Percentiles rank a stretch among this genome's conserved stretches.
Evolutionary conservation across 306 rosid genomes (phyloP).

Genomic region (Comarum palustre): DNA sequence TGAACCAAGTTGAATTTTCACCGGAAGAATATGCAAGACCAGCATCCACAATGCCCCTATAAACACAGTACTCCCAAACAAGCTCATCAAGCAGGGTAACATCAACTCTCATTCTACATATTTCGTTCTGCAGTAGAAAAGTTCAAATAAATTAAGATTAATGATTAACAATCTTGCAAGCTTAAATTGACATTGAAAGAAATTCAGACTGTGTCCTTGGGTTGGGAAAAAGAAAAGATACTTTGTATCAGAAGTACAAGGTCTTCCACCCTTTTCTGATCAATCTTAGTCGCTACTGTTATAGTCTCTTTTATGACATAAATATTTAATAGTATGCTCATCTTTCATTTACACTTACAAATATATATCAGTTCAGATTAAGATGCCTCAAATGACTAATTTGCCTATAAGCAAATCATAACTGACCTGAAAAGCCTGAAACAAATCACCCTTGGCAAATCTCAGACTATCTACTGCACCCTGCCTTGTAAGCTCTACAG

Average conservation of each 20-base stretch:
- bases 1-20: conserved; percentile 22
- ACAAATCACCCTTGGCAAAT: conserved; percentile 86
- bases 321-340: not conserved
- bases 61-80: conserved; percentile 92
- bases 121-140: conserved; percentile 71
- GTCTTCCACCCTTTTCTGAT: not conserved
- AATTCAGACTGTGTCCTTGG: not conserved
- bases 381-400: not conserved
- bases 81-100: conserved; percentile 86
- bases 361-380: not conserved
- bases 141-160: conserved; percentile 22
- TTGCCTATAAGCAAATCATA: conserved; percentile 16
- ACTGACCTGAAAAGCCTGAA: conserved; percentile 89
- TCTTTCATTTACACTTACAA: not conserved
- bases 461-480: conserved; percentile 98
- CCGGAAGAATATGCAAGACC: conserved; percentile 41
- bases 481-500: conserved; percentile 95
- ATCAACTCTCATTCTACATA: conserved; percentile 84
- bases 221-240: not conserved
- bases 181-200: not conserved
- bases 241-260: not conserved
- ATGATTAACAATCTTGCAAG: not conserved
- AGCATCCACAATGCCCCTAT: conserved; percentile 88
- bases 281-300: not conserved
- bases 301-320: not conserved